These are phyloP conservation scores for Chrysosporium keratinophilum DNA, from an alignment of 2,329 filamentous ascomycete genomes.

Conservation along the genomic window DNA sequence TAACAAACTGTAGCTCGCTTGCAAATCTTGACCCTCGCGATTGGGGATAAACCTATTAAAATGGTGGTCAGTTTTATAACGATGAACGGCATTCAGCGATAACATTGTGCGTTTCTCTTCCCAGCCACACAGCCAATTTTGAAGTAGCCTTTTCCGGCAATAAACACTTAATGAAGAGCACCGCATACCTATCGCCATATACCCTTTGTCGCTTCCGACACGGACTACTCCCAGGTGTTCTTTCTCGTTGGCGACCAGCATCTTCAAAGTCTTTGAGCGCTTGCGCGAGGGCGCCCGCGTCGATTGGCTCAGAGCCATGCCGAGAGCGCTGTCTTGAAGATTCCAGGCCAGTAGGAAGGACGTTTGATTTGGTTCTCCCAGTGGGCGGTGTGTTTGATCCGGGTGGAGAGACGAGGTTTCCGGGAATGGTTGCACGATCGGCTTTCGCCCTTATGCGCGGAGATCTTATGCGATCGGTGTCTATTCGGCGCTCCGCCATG, in stretches of 20 bases:
- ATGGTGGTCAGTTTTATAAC: neutral
- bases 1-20: constrained; percentile 82
- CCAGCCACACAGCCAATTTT: neutral
- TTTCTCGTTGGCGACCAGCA: constrained; percentile 48
- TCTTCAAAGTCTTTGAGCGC: constrained; percentile 54
- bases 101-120: neutral
- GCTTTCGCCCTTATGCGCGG: constrained; percentile 3
- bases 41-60: constrained; percentile 79
- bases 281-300: constrained; percentile 49
- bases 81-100: neutral
- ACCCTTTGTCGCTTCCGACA: constrained; percentile 59
- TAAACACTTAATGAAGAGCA: neutral
- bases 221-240: constrained; percentile 55
- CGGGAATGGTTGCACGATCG: constrained; percentile 19
- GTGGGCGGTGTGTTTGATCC: constrained; percentile 51
- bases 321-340: constrained; percentile 22
- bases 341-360: constrained; percentile 14
- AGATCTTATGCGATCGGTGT: constrained; percentile 2
- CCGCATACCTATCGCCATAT: constrained; percentile 50
- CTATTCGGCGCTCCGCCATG: constrained; percentile 8
- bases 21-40: constrained; percentile 80
- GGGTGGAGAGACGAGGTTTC: constrained; percentile 41
- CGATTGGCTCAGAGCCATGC: constrained; percentile 44
- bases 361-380: constrained; percentile 37
- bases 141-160: neutral